Evolutionary conservation across 1,139 yeast species (phyloP).

Genomic region (Debaryomyces sp.): DNA sequence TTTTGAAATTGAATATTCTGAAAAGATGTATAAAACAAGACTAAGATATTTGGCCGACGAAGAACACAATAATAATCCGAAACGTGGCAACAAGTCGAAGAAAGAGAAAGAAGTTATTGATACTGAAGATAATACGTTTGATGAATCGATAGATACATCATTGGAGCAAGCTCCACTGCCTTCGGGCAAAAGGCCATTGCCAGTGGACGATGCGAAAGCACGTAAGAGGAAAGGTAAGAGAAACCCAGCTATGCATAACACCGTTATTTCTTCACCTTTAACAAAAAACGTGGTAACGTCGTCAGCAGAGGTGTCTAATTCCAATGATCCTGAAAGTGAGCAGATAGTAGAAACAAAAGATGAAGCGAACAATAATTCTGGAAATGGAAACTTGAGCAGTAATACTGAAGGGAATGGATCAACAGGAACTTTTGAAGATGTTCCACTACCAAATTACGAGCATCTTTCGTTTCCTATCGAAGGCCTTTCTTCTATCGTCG

Average conservation of each 20-base stretch:
- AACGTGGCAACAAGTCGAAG: slow-evolving; percentile 36
- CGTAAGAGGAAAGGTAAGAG: slow-evolving; percentile 13
- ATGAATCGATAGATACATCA: slow-evolving; percentile 7
- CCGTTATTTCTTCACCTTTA: slow-evolving; percentile 21
- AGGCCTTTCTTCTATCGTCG: slow-evolving; percentile 17
- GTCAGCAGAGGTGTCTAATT: slow-evolving; percentile 1
- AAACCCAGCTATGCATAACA: slow-evolving; percentile 11
- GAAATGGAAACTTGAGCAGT: background rate
- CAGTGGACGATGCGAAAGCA: slow-evolving; percentile 12
- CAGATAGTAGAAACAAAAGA: background rate
- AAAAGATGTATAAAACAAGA: slow-evolving; percentile 66
- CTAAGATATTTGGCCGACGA: slow-evolving; percentile 56
- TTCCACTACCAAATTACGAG: slow-evolving; percentile 9
- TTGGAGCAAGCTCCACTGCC: slow-evolving; percentile 7
- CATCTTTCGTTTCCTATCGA: slow-evolving; percentile 26
- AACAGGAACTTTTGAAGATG: background rate
- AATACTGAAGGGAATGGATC: background rate
- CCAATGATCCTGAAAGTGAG: background rate
- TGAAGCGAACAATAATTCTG: background rate
- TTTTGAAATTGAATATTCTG: slow-evolving; percentile 72
- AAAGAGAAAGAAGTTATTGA: slow-evolving; percentile 26
- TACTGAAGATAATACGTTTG: slow-evolving; percentile 14
- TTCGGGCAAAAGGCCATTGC: slow-evolving; percentile 13
- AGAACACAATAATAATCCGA: slow-evolving; percentile 37
- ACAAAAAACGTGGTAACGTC: slow-evolving; percentile 16